phyloP scores from a whole-genome alignment of 2,329 filamentous ascomycete genomes.

The Parasarocladium wereldwijsianum region DNA sequence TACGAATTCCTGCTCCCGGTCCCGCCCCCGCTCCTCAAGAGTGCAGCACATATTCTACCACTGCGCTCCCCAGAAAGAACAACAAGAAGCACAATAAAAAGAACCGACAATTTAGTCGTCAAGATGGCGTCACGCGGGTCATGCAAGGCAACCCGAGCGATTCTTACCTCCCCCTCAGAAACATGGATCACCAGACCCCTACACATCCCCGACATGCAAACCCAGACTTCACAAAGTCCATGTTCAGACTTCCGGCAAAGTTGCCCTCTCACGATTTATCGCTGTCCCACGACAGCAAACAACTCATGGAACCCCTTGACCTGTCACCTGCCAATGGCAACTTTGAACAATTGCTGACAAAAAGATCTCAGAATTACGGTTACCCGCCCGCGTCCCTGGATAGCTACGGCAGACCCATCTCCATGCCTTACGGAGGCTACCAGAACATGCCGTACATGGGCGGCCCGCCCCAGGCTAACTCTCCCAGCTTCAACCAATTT shows the following conservation, averaged over 20 bases:
- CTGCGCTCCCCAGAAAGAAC: constrained; percentile 22
- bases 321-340: constrained; percentile 54
- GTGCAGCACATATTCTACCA: constrained; percentile 3
- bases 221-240: too few species aligned
- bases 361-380: constrained; percentile 50
- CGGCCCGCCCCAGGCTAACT: constrained; percentile 24
- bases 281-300: too few species aligned
- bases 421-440: constrained; percentile 27
- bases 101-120: constrained; percentile 23
- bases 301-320: constrained; percentile 34
- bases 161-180: too few species aligned
- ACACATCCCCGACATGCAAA: too few species aligned
- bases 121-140: constrained; percentile 22
- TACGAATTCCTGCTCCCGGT: constrained; percentile 31
- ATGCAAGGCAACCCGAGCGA: neutral
- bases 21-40: constrained; percentile 2
- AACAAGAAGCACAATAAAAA: constrained; percentile 28
- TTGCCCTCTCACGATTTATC: too few species aligned
- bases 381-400: constrained; percentile 31
- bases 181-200: too few species aligned
- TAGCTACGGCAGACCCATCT: constrained; percentile 21
- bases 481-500: constrained; percentile 34
- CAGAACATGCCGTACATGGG: constrained; percentile 35
- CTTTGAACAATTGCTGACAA: constrained; percentile 64
- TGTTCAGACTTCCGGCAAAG: too few species aligned